Evolutionary conservation across 2,329 filamentous ascomycete species (phyloP), one percentile per base, ranked within the genome.

Genomic region (Stemphylium beticola): DNA sequence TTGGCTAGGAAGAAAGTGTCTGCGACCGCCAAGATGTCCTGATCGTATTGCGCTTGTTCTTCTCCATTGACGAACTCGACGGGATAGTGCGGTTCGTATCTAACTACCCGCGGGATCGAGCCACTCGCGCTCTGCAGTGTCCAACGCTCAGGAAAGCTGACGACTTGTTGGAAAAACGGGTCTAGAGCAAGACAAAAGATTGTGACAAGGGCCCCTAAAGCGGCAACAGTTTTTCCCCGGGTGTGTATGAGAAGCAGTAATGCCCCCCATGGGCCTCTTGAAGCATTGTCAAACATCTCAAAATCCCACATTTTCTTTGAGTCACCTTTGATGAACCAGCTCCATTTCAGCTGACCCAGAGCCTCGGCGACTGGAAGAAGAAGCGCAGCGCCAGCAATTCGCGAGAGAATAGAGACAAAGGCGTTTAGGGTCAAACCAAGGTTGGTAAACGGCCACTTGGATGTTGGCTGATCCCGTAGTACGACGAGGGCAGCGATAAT

Each of bases 291-390:
- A 14, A 75, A 75, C 0, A 71, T 69, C 24, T 75, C 72, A 14
- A 69, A 73, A n/a, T 74, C 72, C 64, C 66, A 69, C 56, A 74
- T 69, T 7, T 62, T 54, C 17, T 71, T 72, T 0, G 69, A 67
- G 4, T 69, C n/a, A n/a, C n/a, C n/a, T 32, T 0, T 56, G 41
- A 2, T 52, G 26, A 74, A 74, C 73, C 73, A 74, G 14, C 59
- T 69, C 73, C 73, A 76, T 15, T 75, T 75, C 2, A 74, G 32
- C 37, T 76, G 73, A 0, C 73, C 73, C 0, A 76, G 48, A 0
- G 67, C 69, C 39, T 75, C 71, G 0, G 69, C 63, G 0, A 68
- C 59, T 0, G 71, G 72, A 0, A 74, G 40, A 0, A 73, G 55
- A 0, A 74, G 58, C 0, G 71, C 64, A 2, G 68, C 71, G 4